These are phyloP conservation scores for Stemphylium vesicarium DNA, from an alignment of 2,329 filamentous ascomycete species.

Conservation along the genomic window DNA sequence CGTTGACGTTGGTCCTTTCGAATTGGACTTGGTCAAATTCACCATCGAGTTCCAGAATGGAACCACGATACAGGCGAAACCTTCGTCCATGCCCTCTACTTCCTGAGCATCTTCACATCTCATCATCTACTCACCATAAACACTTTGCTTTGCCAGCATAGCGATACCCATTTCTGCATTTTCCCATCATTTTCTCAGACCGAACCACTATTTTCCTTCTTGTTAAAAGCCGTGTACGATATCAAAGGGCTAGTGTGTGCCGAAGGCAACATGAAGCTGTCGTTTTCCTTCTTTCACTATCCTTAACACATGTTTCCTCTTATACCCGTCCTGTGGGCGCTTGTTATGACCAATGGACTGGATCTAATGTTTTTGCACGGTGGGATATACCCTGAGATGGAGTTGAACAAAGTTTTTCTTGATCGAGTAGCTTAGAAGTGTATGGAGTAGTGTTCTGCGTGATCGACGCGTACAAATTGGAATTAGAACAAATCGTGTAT, in stretches of 20 bases:
- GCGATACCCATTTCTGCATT: slow-evolving; percentile 27
- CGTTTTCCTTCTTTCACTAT: slow-evolving; percentile 7
- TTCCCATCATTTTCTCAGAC: background rate
- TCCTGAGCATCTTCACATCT: slow-evolving; percentile 1
- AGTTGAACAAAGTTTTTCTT: slow-evolving; percentile 7
- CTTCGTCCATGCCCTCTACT: slow-evolving; percentile 14
- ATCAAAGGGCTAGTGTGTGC: slow-evolving; percentile 5
- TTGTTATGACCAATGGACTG: slow-evolving; percentile 28
- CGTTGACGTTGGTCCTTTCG: slow-evolving; percentile 40
- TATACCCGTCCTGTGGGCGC: slow-evolving; percentile 35
- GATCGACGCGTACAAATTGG: background rate
- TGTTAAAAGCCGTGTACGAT: slow-evolving; percentile 17
- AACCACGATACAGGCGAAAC: slow-evolving; percentile 30
- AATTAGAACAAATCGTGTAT: background rate
- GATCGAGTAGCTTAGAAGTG: slow-evolving; percentile 5
- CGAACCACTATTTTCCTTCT: background rate
- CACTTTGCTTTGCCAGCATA: slow-evolving; percentile 10
- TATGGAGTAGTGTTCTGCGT: slow-evolving; percentile 6
- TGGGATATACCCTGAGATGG: slow-evolving; percentile 21
- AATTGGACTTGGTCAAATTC: slow-evolving; percentile 40
- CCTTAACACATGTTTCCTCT: slow-evolving; percentile 10
- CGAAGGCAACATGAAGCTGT: slow-evolving; percentile 2
- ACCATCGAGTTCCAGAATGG: slow-evolving; percentile 44
- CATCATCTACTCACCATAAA: background rate
- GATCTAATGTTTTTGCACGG: slow-evolving; percentile 37